phyloP scores from a whole-genome alignment of 176 grass and related monocot species.

The Cenchrus americanus region DNA sequence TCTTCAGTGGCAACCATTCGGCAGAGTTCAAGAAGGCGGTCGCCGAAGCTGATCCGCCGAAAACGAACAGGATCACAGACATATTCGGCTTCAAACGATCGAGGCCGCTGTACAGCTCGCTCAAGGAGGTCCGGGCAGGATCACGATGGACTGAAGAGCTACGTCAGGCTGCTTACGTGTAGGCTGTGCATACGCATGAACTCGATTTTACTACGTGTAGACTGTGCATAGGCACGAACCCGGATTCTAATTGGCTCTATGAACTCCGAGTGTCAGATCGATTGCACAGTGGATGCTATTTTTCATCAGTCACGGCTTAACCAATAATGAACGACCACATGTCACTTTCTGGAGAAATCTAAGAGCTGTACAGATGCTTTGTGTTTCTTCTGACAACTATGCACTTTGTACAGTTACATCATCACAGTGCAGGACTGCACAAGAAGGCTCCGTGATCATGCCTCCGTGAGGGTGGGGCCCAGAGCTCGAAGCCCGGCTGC shows the following conservation, averaged over 20 bases:
- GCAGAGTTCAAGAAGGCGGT: slow-evolving; percentile 45
- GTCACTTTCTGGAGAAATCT: slow-evolving; percentile 23
- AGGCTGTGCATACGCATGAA: slow-evolving; percentile 11
- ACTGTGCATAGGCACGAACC: background rate
- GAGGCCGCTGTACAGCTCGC: slow-evolving; percentile 68
- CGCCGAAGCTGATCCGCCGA: slow-evolving; percentile 36
- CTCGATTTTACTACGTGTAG: background rate
- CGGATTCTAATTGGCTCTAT: background rate
- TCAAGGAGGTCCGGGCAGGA: slow-evolving; percentile 58
- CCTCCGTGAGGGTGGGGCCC: background rate
- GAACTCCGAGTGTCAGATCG: background rate
- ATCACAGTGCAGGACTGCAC: background rate
- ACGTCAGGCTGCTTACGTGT: background rate
- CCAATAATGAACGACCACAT: slow-evolving; percentile 9
- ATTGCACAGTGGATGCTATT: slow-evolving; percentile 27
- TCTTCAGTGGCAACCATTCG: slow-evolving; percentile 62
- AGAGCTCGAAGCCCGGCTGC: background rate
- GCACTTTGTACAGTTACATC: slow-evolving; percentile 25
- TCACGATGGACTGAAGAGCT: slow-evolving; percentile 43
- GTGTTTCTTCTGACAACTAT: background rate
- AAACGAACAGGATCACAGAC: slow-evolving; percentile 49
- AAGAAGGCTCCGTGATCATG: background rate
- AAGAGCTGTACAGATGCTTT: background rate
- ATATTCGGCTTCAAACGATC: slow-evolving; percentile 77
- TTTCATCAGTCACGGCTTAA: slow-evolving; percentile 28